Conservation (phyloP, 2,329 filamentous ascomycete species). For the Cladorrhinum sp. region DNA sequence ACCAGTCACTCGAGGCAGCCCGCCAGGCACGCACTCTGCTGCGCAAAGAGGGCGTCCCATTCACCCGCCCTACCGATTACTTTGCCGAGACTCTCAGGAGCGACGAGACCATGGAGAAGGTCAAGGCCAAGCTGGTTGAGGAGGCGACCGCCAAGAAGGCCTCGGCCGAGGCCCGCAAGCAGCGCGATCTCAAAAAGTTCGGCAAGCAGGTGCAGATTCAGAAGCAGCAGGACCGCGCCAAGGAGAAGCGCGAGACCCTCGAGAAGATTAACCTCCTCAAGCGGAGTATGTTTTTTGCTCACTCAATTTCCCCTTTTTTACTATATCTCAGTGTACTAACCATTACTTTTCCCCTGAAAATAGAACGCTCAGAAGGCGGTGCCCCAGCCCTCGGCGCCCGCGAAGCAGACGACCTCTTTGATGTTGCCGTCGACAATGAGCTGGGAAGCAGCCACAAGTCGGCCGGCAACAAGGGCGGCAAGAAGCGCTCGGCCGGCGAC, state of each 20-base stretch:
- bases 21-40: constrained; percentile 69
- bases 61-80: constrained; percentile 88
- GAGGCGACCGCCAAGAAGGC: constrained; percentile 92
- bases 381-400: constrained; percentile 60
- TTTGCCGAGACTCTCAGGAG: constrained; percentile 99
- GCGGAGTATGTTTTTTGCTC: constrained; percentile 67
- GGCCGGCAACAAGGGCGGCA: constrained; percentile 32
- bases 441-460: constrained; percentile 31
- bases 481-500: constrained; percentile 40
- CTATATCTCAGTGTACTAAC: constrained; percentile 23
- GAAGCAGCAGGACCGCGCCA: constrained; percentile 89
- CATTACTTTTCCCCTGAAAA: constrained; percentile 23
- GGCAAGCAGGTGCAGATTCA: constrained; percentile 97
- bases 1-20: constrained; percentile 79
- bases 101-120: constrained; percentile 96
- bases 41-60: constrained; percentile 77
- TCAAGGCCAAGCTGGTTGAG: constrained; percentile 89
- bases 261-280: constrained; percentile 96
- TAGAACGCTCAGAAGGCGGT: constrained; percentile 70
- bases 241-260: constrained; percentile 86
- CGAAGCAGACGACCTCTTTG: constrained; percentile 87
- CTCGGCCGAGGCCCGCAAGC: constrained; percentile 82
- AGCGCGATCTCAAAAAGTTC: constrained; percentile 97
- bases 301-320: constrained; percentile 9
- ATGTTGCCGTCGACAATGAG: constrained; percentile 77